These are phyloP conservation scores for Pontederia crassipes DNA, from an alignment of 176 grass and related monocot species.

Conservation along the genomic window DNA sequence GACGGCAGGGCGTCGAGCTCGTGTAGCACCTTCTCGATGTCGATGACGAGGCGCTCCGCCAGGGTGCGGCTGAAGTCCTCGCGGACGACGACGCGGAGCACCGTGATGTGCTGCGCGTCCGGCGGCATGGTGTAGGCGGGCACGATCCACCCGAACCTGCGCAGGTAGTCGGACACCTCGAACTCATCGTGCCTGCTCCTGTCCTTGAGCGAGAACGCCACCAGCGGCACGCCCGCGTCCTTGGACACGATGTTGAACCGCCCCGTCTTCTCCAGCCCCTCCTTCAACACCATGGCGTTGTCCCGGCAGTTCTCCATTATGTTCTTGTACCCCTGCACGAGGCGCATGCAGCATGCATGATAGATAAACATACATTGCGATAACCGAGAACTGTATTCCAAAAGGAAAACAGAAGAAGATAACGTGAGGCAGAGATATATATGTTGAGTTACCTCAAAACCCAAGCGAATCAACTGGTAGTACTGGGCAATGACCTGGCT, in stretches of 20 bases:
- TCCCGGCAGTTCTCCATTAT: slow-evolving; percentile 99
- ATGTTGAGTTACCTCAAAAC: slow-evolving; percentile 43
- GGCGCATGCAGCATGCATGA: background rate
- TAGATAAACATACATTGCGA: no score
- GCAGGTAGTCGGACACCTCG: slow-evolving; percentile 86
- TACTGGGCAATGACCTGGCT: slow-evolving; percentile 97
- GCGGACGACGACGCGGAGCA: slow-evolving; percentile 86
- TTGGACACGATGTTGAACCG: slow-evolving; percentile 83
- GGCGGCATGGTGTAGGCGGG: slow-evolving; percentile 94
- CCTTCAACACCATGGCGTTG: slow-evolving; percentile 93
- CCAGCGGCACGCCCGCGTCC: slow-evolving; percentile 86
- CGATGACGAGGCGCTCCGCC: slow-evolving; percentile 79
- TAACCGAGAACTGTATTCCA: background rate
- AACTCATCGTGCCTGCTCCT: slow-evolving; percentile 73
- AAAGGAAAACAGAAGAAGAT: background rate
- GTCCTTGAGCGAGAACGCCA: slow-evolving; percentile 94
- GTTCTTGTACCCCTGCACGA: slow-evolving; percentile 73
- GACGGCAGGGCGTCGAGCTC: slow-evolving; percentile 76
- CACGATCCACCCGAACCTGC: slow-evolving; percentile 94
- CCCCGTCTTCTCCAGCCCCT: slow-evolving; percentile 51
- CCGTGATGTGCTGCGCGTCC: slow-evolving; percentile 80
- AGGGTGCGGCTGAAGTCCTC: slow-evolving; percentile 98
- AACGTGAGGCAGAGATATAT: background rate
- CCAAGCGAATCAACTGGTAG: slow-evolving; percentile 95
- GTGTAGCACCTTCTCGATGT: slow-evolving; percentile 68